Base-by-base conservation (phyloP, 2,329 filamentous ascomycete species). In the Coniosporium tulheliwenetii region DNA sequence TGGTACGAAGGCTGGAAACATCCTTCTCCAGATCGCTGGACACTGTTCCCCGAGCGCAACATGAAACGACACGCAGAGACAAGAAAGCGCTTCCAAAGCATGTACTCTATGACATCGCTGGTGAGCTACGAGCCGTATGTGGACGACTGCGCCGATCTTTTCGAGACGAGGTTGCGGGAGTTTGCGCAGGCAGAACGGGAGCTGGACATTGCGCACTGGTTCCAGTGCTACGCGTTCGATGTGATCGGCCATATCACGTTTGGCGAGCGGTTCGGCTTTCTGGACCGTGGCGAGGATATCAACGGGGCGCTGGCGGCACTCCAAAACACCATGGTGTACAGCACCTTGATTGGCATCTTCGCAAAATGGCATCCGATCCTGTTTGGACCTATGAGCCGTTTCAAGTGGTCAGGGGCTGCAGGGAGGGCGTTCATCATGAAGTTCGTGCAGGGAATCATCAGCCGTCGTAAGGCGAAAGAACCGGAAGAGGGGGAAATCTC, bases 21-120 rank as follows among this genome's bases (percentile, higher is more conserved):
- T 14, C 34, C 38, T 16, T 15, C n/a, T 42, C 19, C 34, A 19
- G 12, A 16, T 15, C 15, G 16, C 8, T 30, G 34, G 7, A 37
- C 15, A 10, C 30, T 13, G 15, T 31, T 33, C 14, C 47, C n/a
- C 40, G 43, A 13, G 44, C 40, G 45, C 40, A 44, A 8, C 42
- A 45, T 39, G 41, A 44, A 33, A 16, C 40, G 47, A 14, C 44
- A 48, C 10, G 41, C 46, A 19, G 47, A 44, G 19, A 45, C 45
- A 1, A 39, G 50, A 16, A 36, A 49, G 10, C 47, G 46, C 26
- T 45, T 52, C 12, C 45, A 46, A 36, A 41, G 36, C 31, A 46
- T 51, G 42, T 53, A 52, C 35, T 45, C 49, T 1, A 44, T 54
- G 45, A 46, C 46, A 3, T 47, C 42, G 30, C 35, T 54, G 26